Percentiles rank a stretch among this genome's conserved stretches.
These are phyloP conservation scores for Capronia coronata DNA, from an alignment of 2,329 filamentous ascomycete genomes.

Conservation along the genomic window DNA sequence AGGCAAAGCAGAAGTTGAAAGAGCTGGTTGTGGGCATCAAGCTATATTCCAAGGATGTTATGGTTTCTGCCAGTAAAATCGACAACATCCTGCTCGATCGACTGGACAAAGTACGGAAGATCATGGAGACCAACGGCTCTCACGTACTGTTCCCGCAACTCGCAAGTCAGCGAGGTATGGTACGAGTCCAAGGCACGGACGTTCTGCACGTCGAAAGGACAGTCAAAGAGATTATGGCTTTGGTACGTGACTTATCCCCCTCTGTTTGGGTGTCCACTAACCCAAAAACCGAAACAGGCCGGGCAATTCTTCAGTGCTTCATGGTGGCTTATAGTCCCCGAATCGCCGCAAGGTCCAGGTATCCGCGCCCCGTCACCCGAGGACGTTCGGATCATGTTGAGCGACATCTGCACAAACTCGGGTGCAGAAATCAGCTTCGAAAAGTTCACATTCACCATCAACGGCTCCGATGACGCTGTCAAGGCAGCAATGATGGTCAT, in stretches of 20 bases:
- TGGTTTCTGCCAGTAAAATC: slow-evolving; percentile 83
- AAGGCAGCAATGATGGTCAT: slow-evolving; percentile 94
- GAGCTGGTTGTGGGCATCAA: slow-evolving; percentile 76
- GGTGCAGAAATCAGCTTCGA: slow-evolving; percentile 93
- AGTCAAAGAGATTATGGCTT: slow-evolving; percentile 88
- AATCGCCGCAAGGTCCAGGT: slow-evolving; percentile 53
- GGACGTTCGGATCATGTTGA: slow-evolving; percentile 83
- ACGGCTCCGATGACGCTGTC: slow-evolving; percentile 91
- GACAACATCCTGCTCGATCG: slow-evolving; percentile 88
- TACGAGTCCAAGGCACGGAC: slow-evolving; percentile 88
- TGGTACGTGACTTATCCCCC: slow-evolving; percentile 53
- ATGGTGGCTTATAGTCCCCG: slow-evolving; percentile 84
- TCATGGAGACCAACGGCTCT: slow-evolving; percentile 92
- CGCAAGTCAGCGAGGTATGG: slow-evolving; percentile 73
- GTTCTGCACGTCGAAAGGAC: slow-evolving; percentile 91
- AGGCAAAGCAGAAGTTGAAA: slow-evolving; percentile 85
- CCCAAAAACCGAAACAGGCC: slow-evolving; percentile 51
- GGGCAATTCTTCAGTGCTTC: slow-evolving; percentile 96
- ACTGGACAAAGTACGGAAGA: slow-evolving; percentile 93
- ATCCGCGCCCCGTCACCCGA: slow-evolving; percentile 55
- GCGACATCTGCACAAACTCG: slow-evolving; percentile 92
- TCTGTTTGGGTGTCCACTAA: no score
- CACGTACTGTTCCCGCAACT: slow-evolving; percentile 88
- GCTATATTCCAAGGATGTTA: slow-evolving; percentile 84
- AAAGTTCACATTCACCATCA: slow-evolving; percentile 86